A percentile compares a stretch with the other conserved stretches of the same genome.
Conservation (phyloP, 2,329 filamentous ascomycete species). For the Botrytis hyacinthi region DNA sequence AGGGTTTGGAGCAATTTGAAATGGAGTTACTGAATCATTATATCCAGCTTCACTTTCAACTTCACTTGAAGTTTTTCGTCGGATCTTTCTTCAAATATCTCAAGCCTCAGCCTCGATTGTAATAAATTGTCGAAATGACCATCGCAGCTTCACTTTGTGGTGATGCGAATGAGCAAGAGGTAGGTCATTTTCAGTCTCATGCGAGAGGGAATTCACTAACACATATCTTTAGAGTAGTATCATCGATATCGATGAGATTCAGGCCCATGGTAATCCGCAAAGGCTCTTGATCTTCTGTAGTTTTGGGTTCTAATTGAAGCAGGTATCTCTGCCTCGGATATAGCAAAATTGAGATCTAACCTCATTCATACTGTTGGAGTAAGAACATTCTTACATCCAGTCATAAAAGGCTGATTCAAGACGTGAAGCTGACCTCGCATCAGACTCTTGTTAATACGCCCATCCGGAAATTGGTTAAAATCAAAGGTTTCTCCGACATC, state of each 20-base stretch:
- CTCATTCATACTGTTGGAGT: constrained; percentile 64
- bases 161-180: constrained; percentile 21
- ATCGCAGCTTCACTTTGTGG: constrained; percentile 14
- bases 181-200: neutral
- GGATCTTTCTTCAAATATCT: neutral
- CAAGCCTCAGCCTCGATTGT: neutral
- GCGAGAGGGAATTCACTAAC: neutral
- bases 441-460: constrained; percentile 61
- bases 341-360: constrained; percentile 61
- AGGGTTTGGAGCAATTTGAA: neutral
- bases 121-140: constrained; percentile 10
- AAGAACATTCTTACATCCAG: constrained; percentile 29
- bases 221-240: constrained; percentile 42
- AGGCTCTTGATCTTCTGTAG: neutral
- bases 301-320: constrained; percentile 21
- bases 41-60: neutral
- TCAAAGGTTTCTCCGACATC: constrained; percentile 68
- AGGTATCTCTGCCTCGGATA: constrained; percentile 64
- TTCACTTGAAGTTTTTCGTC: neutral
- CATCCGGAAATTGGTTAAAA: constrained; percentile 59
- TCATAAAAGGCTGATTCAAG: neutral
- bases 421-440: constrained; percentile 3
- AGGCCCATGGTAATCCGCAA: constrained; percentile 54
- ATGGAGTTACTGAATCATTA: neutral
- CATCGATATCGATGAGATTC: constrained; percentile 64